These are phyloP conservation scores for Talaromyces rugulosus DNA, from an alignment of 2,329 filamentous ascomycete genomes.

Conservation along the genomic window DNA sequence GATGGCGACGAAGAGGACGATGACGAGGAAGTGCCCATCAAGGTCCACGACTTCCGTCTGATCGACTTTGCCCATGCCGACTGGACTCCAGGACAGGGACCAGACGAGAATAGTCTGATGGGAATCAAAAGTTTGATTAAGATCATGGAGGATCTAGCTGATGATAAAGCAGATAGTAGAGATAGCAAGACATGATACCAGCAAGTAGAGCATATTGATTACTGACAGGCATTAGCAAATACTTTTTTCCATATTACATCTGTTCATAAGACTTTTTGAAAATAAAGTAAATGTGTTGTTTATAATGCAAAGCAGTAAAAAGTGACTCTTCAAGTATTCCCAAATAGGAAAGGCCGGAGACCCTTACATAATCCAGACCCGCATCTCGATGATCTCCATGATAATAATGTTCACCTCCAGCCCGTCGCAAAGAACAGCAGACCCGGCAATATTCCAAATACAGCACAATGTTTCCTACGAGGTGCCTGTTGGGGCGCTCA, in stretches of 20 bases:
- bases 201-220: neutral
- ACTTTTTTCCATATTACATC: neutral
- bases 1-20: conserved; percentile 52
- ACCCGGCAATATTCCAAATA: neutral
- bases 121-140: conserved; percentile 68
- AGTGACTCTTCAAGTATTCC: neutral
- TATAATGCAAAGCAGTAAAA: no score
- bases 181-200: conserved; percentile 3
- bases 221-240: neutral
- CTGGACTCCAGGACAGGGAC: conserved; percentile 76
- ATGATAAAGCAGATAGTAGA: conserved; percentile 14
- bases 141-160: conserved; percentile 65
- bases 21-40: conserved; percentile 54
- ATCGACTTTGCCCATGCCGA: conserved; percentile 96
- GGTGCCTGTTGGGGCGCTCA: conserved; percentile 66
- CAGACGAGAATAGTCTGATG: conserved; percentile 75
- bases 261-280: neutral
- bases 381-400: neutral
- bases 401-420: neutral
- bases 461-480: conserved; percentile 61
- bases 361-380: conserved; percentile 1
- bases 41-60: conserved; percentile 74
- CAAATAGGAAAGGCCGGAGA: neutral
- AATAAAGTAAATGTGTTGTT: neutral
- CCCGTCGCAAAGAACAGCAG: neutral